Base-by-base conservation (phyloP, 2,329 filamentous ascomycete species). In the Rutstroemia sp. region DNA sequence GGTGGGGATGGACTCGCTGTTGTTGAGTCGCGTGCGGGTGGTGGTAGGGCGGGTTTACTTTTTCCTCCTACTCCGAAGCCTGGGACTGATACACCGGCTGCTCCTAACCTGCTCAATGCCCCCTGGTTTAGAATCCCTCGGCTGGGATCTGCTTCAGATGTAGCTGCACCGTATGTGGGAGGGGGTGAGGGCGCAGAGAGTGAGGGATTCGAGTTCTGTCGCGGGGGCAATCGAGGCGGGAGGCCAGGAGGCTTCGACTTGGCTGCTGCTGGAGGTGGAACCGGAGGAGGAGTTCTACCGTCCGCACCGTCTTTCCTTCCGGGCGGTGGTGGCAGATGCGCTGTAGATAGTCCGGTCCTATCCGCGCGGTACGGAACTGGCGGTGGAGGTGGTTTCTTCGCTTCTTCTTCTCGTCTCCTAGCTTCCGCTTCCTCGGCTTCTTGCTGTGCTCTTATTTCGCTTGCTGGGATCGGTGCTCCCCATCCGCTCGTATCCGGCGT, bases 61-160 rank as follows among this genome's bases (percentile, higher is more conserved):
- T 64, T 59, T 54, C 66, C 59, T 2, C 79, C 80, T 59, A 88
- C 86, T 16, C 80, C 81, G 39, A 88, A 75, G 0, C 77, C 82
- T n/a, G 85, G 80, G 0, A 89, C 83, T 3, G 80, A 82, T 5
- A 88, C 73, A 12, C 85, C 86, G 19, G 85, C 82, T 60, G 78
- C 76, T 4, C 79, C 77, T 12, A 89, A 71, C 54, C 83, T 77
- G 42, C 74, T 75, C 39, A 82, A 65, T 6, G 85, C 78, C 7
- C 74, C 77, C 56, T 70, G 68, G 44, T 70, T 70, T 30, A 71
- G 59, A 49, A 69, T 63, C 25, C 65, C 69, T 49, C 57, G 65
- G 39, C 69, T 66, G n/a, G 68, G 55, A 30, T 69, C 66, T 25
- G 64, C 63, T 52, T 69, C 64, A 6, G 54, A 39, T 5, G 49